phyloP scores from a whole-genome alignment of 2,329 filamentous ascomycete genomes.

The Mycosphaerelloides madeirae region DNA sequence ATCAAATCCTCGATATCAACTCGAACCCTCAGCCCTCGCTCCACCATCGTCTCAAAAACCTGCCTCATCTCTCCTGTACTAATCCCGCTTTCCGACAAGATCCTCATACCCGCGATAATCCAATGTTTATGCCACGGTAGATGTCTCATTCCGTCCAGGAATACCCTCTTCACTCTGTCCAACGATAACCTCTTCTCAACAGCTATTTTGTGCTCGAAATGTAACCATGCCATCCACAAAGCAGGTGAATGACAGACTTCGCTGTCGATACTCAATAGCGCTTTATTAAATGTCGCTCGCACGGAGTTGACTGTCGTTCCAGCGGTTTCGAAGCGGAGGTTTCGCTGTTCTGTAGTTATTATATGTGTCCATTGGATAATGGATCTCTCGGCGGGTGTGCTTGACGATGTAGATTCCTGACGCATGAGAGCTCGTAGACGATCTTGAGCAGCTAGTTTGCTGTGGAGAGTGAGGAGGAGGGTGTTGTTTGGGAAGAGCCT shows the following conservation, averaged over 20 bases:
- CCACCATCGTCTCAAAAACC: slow-evolving; percentile 53
- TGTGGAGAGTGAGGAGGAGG: slow-evolving; percentile 66
- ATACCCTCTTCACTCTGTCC: slow-evolving; percentile 46
- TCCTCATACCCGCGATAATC: slow-evolving; percentile 53
- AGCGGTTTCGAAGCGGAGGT: slow-evolving; percentile 31
- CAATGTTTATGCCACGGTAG: slow-evolving; percentile 62
- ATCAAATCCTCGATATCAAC: slow-evolving; percentile 7
- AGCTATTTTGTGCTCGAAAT: slow-evolving; percentile 22
- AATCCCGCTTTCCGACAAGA: slow-evolving; percentile 35
- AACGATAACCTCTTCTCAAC: slow-evolving; percentile 30
- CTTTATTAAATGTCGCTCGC: slow-evolving; percentile 46
- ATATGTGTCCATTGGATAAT: slow-evolving; percentile 52
- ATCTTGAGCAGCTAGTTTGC: slow-evolving; percentile 72
- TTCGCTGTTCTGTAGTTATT: slow-evolving; percentile 51
- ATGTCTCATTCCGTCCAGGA: slow-evolving; percentile 51
- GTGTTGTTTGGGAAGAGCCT: slow-evolving; percentile 68
- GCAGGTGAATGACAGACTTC: slow-evolving; percentile 27
- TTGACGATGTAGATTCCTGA: slow-evolving; percentile 13
- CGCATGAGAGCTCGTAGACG: slow-evolving; percentile 63
- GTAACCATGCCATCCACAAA: slow-evolving; percentile 29
- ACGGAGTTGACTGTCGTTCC: slow-evolving; percentile 28
- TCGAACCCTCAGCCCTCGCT: slow-evolving; percentile 56
- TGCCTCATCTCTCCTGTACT: slow-evolving; percentile 46
- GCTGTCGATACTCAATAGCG: slow-evolving; percentile 30
- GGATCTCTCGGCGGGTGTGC: slow-evolving; percentile 23